phyloP scores from a whole-genome alignment of 352 stramenopile genomes.

The Bremia lactucae region DNA sequence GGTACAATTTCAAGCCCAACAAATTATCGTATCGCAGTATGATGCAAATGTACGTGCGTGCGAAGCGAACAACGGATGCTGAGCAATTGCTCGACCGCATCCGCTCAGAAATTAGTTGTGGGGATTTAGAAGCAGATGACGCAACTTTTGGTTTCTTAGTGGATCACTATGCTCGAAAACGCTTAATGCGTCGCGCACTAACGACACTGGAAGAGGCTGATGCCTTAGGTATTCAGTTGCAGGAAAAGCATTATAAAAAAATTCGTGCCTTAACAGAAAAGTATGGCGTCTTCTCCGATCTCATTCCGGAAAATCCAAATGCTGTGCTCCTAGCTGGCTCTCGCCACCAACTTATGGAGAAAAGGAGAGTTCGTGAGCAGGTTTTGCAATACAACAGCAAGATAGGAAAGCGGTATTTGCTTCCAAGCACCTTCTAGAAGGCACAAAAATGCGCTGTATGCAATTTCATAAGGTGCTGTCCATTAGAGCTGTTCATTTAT shows the following conservation, averaged over 20 bases:
- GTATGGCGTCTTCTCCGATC: conserved; percentile 63
- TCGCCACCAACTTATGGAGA: conserved; percentile 61
- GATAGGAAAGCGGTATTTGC: conserved; percentile 60
- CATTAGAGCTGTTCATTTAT: neutral
- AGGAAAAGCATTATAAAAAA: conserved; percentile 65
- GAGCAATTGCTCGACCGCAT: conserved; percentile 39
- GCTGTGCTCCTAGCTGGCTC: conserved; percentile 49
- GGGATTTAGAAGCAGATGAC: conserved; percentile 42
- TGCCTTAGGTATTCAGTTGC: conserved; percentile 30
- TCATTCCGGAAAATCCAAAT: conserved; percentile 68
- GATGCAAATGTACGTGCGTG: conserved; percentile 76
- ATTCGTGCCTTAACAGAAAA: conserved; percentile 50
- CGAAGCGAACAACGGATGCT: conserved; percentile 45
- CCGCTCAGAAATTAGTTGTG: conserved; percentile 29
- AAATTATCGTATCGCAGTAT: conserved; percentile 60
- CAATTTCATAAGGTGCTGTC: no score
- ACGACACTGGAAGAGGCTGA: conserved; percentile 54
- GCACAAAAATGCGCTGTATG: no score
- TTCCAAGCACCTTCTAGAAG: conserved; percentile 34
- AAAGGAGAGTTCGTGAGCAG: conserved; percentile 62
- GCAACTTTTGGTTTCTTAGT: conserved; percentile 60
- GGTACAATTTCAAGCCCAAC: conserved; percentile 35
- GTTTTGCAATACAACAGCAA: conserved; percentile 66
- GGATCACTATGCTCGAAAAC: conserved; percentile 63
- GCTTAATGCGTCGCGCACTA: conserved; percentile 50